phyloP scores from a whole-genome alignment of 306 rosid species.

The Castanea sativa region DNA sequence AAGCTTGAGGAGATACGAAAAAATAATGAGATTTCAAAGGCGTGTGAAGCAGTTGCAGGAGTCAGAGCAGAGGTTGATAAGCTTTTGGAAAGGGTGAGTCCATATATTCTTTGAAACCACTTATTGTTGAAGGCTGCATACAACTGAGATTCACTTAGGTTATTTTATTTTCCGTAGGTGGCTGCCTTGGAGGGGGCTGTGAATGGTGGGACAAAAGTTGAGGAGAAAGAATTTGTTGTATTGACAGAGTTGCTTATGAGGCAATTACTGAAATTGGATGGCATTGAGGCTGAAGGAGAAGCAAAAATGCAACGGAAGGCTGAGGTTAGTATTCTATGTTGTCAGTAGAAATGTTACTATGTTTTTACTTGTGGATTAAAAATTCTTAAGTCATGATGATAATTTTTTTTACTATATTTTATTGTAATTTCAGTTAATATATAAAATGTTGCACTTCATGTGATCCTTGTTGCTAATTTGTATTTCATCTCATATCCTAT shows the following conservation, averaged over 20 bases:
- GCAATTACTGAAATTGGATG: conserved; percentile 77
- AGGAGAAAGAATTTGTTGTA: conserved; percentile 65
- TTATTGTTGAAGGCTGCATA: conserved; percentile 1
- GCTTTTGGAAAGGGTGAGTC: conserved; percentile 71
- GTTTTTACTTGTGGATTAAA: neutral
- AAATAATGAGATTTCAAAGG: conserved; percentile 48
- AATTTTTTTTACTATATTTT: neutral
- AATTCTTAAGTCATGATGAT: neutral
- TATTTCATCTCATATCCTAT: neutral
- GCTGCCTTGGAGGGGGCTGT: conserved; percentile 69
- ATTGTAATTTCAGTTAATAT: neutral
- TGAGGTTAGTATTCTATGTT: conserved; percentile 53
- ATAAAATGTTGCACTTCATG: neutral
- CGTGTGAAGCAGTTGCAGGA: conserved; percentile 54
- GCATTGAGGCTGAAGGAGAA: conserved; percentile 84
- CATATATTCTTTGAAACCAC: neutral
- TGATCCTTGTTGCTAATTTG: neutral
- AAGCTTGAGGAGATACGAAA: conserved; percentile 46
- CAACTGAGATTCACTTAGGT: conserved; percentile 8
- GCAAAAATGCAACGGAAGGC: conserved; percentile 78
- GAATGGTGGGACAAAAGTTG: conserved; percentile 64
- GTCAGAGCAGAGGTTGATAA: conserved; percentile 73
- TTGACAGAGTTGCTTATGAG: conserved; percentile 82
- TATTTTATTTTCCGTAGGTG: conserved; percentile 46
- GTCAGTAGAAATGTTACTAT: neutral